Conservation (phyloP, 1,139 yeast genomes). For the Pichia sp. region DNA sequence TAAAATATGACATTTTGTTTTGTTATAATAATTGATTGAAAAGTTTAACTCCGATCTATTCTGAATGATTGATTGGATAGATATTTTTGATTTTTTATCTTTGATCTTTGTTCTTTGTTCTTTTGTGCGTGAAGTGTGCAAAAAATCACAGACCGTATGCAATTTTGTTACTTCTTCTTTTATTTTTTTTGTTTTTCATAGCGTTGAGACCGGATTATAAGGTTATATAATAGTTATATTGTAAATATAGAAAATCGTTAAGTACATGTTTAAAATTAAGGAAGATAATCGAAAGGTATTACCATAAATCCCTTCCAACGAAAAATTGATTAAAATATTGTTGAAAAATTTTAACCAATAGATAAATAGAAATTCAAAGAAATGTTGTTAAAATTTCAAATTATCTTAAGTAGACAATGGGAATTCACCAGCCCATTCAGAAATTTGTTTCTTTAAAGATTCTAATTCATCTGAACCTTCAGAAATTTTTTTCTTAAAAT, state of each 20-base stretch:
- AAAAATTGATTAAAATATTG: no score
- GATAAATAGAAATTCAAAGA: not conserved
- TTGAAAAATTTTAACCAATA: not conserved
- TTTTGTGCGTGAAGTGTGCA: no score
- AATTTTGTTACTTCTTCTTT: no score
- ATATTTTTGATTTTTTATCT: not conserved
- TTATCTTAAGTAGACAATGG: conserved; percentile 67
- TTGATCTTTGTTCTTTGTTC: no score
- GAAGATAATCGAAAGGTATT: no score
- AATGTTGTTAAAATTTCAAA: not conserved
- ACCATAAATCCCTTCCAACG: no score
- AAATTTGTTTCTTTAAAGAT: conserved; percentile 68
- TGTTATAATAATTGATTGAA: not conserved
- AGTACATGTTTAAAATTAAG: no score
- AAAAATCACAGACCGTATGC: no score
- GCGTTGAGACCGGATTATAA: conserved; percentile 15
- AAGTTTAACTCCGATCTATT: not conserved
- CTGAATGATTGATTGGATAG: not conserved
- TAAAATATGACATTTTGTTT: not conserved
- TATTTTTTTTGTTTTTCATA: conserved; percentile 2
- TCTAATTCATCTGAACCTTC: conserved; percentile 62
- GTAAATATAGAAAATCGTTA: conserved; percentile 1
- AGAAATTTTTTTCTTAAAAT: conserved; percentile 76
- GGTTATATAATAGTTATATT: not conserved
- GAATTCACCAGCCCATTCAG: conserved; percentile 87